Evolutionary conservation across 768 basidiomycete genomes (phyloP).

Genomic region (Mycena venus): DNA sequence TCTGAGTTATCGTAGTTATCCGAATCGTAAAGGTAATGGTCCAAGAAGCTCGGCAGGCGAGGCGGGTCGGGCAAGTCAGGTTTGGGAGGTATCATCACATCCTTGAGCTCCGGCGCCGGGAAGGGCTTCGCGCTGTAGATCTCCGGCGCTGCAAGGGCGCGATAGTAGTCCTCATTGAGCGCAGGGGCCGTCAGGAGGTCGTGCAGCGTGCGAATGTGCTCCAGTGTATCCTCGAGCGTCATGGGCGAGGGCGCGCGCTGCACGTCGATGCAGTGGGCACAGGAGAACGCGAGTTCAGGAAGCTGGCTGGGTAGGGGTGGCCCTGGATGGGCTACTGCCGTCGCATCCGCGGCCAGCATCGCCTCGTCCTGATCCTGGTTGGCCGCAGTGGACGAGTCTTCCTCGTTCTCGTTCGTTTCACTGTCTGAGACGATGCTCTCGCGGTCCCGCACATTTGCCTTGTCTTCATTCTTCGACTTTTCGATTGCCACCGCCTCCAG

Average conservation of each 20-base stretch:
- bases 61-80: neutral
- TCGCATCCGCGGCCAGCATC: neutral
- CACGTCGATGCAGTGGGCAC: conserved; percentile 56
- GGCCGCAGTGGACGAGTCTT: neutral
- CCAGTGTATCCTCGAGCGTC: conserved; percentile 43
- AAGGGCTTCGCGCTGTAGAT: conserved; percentile 12
- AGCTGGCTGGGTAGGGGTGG: conserved; percentile 9
- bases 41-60: too few relatives aligned
- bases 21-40: too few relatives aligned
- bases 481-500: conserved; percentile 10
- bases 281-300: conserved; percentile 44
- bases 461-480: neutral
- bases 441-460: neutral
- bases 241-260: conserved; percentile 46
- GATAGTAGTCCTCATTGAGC: conserved; percentile 30
- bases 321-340: neutral
- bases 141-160: conserved; percentile 28
- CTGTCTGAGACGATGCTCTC: too few relatives aligned
- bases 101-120: conserved; percentile 3
- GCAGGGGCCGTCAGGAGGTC: neutral
- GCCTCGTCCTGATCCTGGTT: neutral
- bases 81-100: neutral
- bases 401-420: neutral
- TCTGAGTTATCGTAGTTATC: neutral
- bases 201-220: conserved; percentile 41